phyloP scores from a whole-genome alignment of 352 stramenopile genomes.

The Globisporangium takayamanum region DNA sequence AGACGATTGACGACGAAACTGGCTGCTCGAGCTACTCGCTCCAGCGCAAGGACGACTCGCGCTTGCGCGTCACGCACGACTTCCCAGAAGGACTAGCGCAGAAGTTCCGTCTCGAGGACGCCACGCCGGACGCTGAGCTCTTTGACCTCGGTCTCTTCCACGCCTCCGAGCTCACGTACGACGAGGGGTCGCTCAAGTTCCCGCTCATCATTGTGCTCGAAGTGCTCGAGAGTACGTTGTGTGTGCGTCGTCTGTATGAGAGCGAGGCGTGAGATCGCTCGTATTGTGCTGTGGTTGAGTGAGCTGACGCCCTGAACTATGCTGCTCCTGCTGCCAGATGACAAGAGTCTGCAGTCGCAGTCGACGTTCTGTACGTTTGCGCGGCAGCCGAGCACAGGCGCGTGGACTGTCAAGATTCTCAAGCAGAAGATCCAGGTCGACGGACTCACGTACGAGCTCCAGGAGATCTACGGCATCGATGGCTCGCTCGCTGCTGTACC shows the following conservation, averaged over 20 bases:
- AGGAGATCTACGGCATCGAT: constrained; percentile 87
- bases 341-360: constrained; percentile 55
- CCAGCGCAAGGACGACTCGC: constrained; percentile 34
- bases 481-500: constrained; percentile 49
- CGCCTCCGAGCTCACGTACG: constrained; percentile 38
- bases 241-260: background rate
- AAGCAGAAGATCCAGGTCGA: constrained; percentile 80
- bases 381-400: constrained; percentile 29
- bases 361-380: constrained; percentile 74
- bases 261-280: background rate
- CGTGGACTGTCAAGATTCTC: constrained; percentile 65
- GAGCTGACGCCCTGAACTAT: too few relatives aligned
- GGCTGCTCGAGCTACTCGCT: constrained; percentile 53
- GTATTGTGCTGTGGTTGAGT: background rate
- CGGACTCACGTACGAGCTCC: constrained; percentile 76
- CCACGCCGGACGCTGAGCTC: constrained; percentile 12
- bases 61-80: constrained; percentile 24
- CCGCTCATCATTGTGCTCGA: constrained; percentile 69
- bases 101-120: constrained; percentile 33
- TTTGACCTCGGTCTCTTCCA: constrained; percentile 41
- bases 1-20: constrained; percentile 64
- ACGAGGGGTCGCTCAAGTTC: constrained; percentile 34
- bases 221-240: constrained; percentile 27
- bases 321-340: background rate
- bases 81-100: constrained; percentile 51